Evolutionary conservation across 2,329 filamentous ascomycete genomes (phyloP), one percentile per base, ranked within the genome.

Genomic region (Rhytidhysteron rufulum): DNA sequence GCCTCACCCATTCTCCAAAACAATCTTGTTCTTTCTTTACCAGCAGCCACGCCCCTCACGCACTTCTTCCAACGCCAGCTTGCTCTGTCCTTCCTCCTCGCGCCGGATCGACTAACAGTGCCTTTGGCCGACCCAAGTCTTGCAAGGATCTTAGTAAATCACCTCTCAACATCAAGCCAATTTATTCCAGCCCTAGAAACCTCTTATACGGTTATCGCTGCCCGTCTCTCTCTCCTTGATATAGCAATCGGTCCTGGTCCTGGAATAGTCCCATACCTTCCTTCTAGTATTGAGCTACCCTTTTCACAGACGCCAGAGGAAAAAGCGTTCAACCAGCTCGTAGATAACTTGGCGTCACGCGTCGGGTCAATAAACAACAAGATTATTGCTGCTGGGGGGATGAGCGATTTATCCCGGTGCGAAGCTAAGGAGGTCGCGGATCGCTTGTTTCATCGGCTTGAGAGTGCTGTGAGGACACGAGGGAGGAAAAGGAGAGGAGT

Each of bases 371-470:
- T 80, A 10, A 73, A 73, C 39, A 70, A 70, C 15, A 75, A 75
- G 29, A 94, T 95, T 54, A 77, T 83, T 43, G 86, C 89, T 54
- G 77, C 82, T 1, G 87, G 86, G 30, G 84, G 87, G 5, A n/a
- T n/a, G n/a, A 48, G 55, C 2, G 60, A 64, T 40, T 41, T 62
- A 32, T 80, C 80, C 17, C 80, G 85, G 53, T 72, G 93, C 42
- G 82, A 94, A 55, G 81, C 86, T 10, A 95, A 95, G 65, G 81
- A 82, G 39, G 74, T 77, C 9, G 72, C 95, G 29, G 85, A 94
- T 53, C 76, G 82, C 42, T 68, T 95, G n/a, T 77, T 83, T 43
- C 81, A 86, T 54, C 79, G 90, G 40, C 71, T 96, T 11, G 67
- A 81, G 34, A 82, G 85, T 58, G 77, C 79, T 3, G 82, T 91